Evolutionary conservation across 2,329 filamentous ascomycete species (phyloP).

Genomic region (Hymenoscyphus scutula): DNA sequence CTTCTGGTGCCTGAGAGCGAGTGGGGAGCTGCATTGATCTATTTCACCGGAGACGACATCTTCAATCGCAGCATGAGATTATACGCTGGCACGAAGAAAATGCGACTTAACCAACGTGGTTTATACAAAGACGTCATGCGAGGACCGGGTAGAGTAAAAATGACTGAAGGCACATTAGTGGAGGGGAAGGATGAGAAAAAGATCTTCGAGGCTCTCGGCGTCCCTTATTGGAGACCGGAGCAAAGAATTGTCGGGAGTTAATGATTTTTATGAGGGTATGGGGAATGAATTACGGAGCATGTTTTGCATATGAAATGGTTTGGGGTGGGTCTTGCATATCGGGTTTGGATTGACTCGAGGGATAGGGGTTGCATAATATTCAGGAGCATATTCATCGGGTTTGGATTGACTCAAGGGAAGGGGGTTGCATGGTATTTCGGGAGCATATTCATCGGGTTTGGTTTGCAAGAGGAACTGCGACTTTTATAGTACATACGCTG

Average conservation of each 20-base stretch:
- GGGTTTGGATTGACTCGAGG: no score
- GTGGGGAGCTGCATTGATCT: constrained; percentile 82
- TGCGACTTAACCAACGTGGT: constrained; percentile 82
- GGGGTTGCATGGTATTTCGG: no score
- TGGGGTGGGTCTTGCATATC: no score
- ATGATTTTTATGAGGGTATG: neutral
- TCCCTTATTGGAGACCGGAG: constrained; percentile 78
- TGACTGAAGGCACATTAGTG: constrained; percentile 66
- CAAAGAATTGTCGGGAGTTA: constrained; percentile 59
- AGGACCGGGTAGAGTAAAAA: constrained; percentile 53
- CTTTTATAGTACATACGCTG: no score
- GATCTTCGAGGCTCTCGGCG: constrained; percentile 79
- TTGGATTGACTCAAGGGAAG: no score
- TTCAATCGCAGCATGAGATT: constrained; percentile 87
- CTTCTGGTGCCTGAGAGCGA: constrained; percentile 77
- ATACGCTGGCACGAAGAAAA: constrained; percentile 74
- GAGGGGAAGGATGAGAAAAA: constrained; percentile 73
- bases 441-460: no score
- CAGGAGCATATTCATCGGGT: no score
- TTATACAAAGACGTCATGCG: constrained; percentile 70
- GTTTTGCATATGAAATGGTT: neutral
- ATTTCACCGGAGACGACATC: constrained; percentile 93
- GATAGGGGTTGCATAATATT: no score
- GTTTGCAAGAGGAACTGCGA: no score
- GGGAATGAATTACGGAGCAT: neutral